Evolutionary conservation across 1,139 yeast species (phyloP), one percentile per base, ranked within the genome.

Genomic region (Magnusiomyces sp.): DNA sequence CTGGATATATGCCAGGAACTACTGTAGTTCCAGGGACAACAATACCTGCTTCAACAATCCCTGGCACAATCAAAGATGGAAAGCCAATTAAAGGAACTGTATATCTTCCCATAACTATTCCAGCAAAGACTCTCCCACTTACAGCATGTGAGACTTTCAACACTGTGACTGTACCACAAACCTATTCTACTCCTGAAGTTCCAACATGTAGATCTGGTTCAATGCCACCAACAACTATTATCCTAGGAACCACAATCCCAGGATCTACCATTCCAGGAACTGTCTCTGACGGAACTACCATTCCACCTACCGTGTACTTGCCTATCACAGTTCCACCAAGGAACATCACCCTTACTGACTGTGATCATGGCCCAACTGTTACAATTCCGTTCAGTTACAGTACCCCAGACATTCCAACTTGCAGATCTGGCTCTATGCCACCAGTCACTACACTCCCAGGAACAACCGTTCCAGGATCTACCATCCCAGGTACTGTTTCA

Each of bases 191-290:
- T 20, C 20, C 14, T 2, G 9, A 36, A 17, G 16, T 38, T 14
- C 36, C 48, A 17, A 33, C 31, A 11, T 29, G 46, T 31, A 23
- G 41, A 23, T 33, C 40, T 32, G 42, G 42, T 23, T 40, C 27
- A 17, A 39, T 39, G 42, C 51, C 51, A 29, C 38, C 38, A 11
- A 52, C 55, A 19, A 53, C 52, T 33, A 40, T 51, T 43, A 46
- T 55, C 42, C 48, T 54, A 33, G 58, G 55, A 20, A 45, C 58
- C 36, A 53, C 53, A 32, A 17, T 49, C 29, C 11, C 27, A 3
- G 23, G 23, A 32, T 32, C 37, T 16, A 42, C 45, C 6, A 19
- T 42, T 14, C 45, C 45, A 14, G 45, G 38, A 5, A 49, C 52
- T 11, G 47, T 46, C 23, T 10, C 16, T 32, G 45, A 14, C 6